Base-by-base conservation (phyloP, 1,284 basidiomycete species). In the Lignosus rhinocerotis region DNA sequence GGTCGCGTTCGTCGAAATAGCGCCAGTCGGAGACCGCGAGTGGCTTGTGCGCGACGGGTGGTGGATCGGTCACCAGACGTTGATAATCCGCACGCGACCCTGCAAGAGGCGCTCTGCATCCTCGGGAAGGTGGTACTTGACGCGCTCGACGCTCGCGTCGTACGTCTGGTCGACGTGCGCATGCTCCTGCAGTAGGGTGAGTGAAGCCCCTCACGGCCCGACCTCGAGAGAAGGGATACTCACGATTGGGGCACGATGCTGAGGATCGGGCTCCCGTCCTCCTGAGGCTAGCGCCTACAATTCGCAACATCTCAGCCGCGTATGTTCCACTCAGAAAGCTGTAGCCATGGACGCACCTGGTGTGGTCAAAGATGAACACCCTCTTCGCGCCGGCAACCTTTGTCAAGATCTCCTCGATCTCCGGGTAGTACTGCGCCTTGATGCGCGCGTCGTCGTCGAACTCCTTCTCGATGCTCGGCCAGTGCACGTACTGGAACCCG, bases 121-220 rank as follows among this genome's bases (percentile, higher is more conserved):
- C 8, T 69, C 72, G 12, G 76, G 76, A 31, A 83, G 75, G 62
- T 86, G 83, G 12, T 79, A 75, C 58, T 79, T 78, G 2, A 87
- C 84, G 19, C 84, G 81, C 2, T 72, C 74, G 21, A 79, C 71
- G 12, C 80, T 73, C 3, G 84, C 78, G 12, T 72, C 63, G 42
- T 74, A 76, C 0, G 85, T 84, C 69, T 87, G 85, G 68, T 87
- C 86, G 55, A 85, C 78, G 65, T 87, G 85, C 0, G 80, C 80
- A 39, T 65, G 67, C 49, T 66, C 65, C 72, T 72, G 53, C 30
- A 43, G 3, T 3, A 43, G 12, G 31, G 30, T 49, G 5, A 44
- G 52, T 6, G 32, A n/a, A 19, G 36, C 6, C 31, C 14, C 41
- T 5, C 1, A 19, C 8, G 1, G 11, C 2, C 11, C 6, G 11